Conservation (phyloP, 164 flowering plant species). For the Protea cynaroides region DNA sequence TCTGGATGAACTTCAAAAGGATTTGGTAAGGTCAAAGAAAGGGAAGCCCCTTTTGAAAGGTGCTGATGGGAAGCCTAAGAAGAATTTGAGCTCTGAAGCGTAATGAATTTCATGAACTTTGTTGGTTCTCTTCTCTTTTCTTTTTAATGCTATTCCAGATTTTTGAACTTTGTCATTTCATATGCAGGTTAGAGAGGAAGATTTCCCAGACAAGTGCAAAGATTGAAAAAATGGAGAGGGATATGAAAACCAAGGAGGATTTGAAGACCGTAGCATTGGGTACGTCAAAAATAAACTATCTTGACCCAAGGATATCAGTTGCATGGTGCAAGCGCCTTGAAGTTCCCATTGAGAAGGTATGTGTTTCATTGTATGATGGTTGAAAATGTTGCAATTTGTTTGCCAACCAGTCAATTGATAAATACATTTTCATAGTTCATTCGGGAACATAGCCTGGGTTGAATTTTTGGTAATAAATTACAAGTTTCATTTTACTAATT, state of each 20-base stretch:
- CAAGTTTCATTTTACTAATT: not conserved
- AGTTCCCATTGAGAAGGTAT: conserved; percentile 79
- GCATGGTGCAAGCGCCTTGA: conserved; percentile 90
- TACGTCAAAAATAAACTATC: conserved; percentile 72
- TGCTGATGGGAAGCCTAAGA: conserved; percentile 75
- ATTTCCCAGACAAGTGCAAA: conserved; percentile 47
- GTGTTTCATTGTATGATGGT: not conserved
- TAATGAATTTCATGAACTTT: conserved; percentile 25
- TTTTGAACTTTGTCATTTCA: not conserved
- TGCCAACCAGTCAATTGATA: too few species aligned
- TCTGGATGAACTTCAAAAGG: conserved; percentile 55
- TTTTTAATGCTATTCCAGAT: not conserved
- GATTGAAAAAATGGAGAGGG: conserved; percentile 57
- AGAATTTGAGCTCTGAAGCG: conserved; percentile 79
- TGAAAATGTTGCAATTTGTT: too few species aligned
- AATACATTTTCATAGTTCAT: too few species aligned
- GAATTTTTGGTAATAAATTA: not conserved
- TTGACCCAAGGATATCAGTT: conserved; percentile 74
- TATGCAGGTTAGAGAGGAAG: conserved; percentile 56
- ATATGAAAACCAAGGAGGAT: conserved; percentile 62
- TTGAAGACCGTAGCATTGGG: conserved; percentile 72
- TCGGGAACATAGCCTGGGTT: too few species aligned
- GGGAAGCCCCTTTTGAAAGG: conserved; percentile 87
- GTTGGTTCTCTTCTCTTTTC: not conserved
- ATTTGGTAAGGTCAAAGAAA: conserved; percentile 78